phyloP scores from a whole-genome alignment of 169 alveolate genomes.

The Plasmodium knowlesi region DNA sequence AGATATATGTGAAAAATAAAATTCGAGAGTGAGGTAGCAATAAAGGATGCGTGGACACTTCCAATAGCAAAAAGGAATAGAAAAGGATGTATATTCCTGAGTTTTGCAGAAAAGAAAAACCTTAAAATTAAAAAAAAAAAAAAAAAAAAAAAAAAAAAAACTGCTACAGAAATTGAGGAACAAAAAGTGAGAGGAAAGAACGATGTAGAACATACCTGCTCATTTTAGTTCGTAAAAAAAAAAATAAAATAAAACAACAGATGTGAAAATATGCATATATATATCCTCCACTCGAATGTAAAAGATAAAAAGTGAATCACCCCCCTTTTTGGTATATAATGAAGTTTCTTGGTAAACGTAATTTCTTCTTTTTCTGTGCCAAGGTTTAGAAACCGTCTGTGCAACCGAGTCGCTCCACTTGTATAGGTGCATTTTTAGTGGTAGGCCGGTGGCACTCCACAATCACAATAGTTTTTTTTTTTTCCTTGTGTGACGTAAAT shows the following conservation, averaged over 20 bases:
- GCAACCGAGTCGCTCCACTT: conserved; percentile 5
- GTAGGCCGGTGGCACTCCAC: not conserved
- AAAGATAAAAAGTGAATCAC: not conserved
- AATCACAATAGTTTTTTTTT: not conserved
- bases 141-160: conserved; percentile 15
- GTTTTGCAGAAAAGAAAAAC: not conserved
- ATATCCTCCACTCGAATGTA: not conserved
- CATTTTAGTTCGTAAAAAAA: not conserved
- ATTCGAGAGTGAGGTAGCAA: not conserved
- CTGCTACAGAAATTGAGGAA: not conserved
- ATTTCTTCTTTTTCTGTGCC: not conserved
- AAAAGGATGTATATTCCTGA: not conserved
- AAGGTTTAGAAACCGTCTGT: not conserved
- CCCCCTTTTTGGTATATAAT: not conserved
- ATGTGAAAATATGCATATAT: not conserved
- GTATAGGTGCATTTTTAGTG: not conserved
- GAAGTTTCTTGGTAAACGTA: not conserved
- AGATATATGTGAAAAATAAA: conserved; percentile 1
- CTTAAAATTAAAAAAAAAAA: conserved; percentile 23
- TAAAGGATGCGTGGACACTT: not conserved
- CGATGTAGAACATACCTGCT: not conserved
- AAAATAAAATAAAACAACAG: conserved; percentile 23
- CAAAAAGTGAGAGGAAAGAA: not conserved
- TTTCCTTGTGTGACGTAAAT: not conserved
- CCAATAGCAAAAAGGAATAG: not conserved